phyloP scores from a whole-genome alignment of 2,329 filamentous ascomycete genomes.

The Penicillium glabrum region DNA sequence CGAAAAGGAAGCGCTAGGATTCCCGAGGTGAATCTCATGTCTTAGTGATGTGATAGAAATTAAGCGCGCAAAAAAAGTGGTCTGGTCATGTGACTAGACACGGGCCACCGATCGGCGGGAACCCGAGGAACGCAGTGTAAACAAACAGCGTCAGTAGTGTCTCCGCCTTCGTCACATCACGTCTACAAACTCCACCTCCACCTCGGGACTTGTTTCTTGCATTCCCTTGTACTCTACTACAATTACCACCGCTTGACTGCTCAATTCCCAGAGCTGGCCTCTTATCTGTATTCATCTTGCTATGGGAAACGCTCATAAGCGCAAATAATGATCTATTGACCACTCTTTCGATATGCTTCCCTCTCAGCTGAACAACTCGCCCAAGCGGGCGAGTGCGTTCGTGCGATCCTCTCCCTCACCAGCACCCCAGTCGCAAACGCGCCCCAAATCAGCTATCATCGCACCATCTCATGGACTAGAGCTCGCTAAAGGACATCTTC shows the following conservation, averaged over 20 bases:
- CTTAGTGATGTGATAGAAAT: neutral
- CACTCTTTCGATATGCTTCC: constrained; percentile 48
- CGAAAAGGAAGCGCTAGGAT: neutral
- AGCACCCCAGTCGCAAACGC: constrained; percentile 44
- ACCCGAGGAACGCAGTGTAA: constrained; percentile 39
- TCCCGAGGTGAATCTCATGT: neutral
- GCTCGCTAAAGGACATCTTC: constrained; percentile 57
- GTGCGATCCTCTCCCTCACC: constrained; percentile 66
- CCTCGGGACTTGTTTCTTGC: constrained; percentile 1
- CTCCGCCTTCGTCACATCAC: constrained; percentile 17
- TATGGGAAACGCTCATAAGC: constrained; percentile 17
- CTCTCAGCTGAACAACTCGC: constrained; percentile 61
- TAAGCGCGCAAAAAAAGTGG: constrained; percentile 20
- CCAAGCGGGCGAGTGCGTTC: constrained; percentile 81
- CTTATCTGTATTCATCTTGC: constrained; percentile 1
- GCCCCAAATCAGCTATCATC: constrained; percentile 77
- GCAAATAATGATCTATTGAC: constrained; percentile 33
- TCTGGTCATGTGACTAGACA: constrained; percentile 27
- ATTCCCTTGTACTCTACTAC: neutral
- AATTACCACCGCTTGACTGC: neutral
- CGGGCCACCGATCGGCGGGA: constrained; percentile 31
- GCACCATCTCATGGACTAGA: constrained; percentile 53
- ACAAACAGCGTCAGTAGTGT: constrained; percentile 34
- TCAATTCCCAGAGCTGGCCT: neutral
- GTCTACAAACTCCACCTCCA: constrained; percentile 8